Evolutionary conservation across 345 rosid species (phyloP).

Genomic region (Dipteronia sinensis): DNA sequence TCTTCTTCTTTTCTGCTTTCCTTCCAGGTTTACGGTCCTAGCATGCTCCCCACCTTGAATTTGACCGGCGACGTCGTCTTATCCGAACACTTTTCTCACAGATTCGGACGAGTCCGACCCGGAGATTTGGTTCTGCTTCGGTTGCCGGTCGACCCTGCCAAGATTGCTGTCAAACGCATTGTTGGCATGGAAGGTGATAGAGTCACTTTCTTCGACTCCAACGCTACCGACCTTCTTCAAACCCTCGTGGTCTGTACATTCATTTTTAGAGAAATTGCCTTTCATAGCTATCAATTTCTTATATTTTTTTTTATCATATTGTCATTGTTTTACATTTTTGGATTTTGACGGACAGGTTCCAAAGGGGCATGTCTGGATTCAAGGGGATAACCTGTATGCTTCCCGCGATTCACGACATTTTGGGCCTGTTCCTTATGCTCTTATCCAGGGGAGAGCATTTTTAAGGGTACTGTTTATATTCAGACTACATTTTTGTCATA

Average conservation of each 20-base stretch:
- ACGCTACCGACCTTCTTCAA: conserved; percentile 23
- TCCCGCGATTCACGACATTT: conserved; percentile 74
- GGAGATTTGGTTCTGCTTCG: conserved; percentile 80
- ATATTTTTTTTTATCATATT: not conserved
- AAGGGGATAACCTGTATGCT: conserved; percentile 79
- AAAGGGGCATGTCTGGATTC: conserved; percentile 89
- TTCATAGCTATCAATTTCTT: not conserved
- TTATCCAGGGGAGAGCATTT: conserved; percentile 74
- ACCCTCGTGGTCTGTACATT: conserved; percentile 39
- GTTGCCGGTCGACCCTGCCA: conserved; percentile 67
- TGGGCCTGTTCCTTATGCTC: conserved; percentile 81
- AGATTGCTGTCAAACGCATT: conserved; percentile 62
- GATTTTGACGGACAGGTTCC: conserved; percentile 54
- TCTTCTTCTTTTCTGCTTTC: not conserved
- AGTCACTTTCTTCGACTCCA: conserved; percentile 58
- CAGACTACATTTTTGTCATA: conserved; percentile 1
- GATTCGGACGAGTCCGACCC: conserved; percentile 54
- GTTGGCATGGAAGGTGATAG: conserved; percentile 69
- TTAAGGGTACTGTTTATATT: conserved; percentile 45
- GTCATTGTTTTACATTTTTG: not conserved
- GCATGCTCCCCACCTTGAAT: conserved; percentile 86
- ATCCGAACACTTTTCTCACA: conserved; percentile 65
- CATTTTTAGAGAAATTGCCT: no score
- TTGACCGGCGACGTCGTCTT: conserved; percentile 66
- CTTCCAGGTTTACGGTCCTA: conserved; percentile 70